These are phyloP conservation scores for Areca catechu DNA, from an alignment of 176 grass and related monocot genomes.

Conservation along the genomic window DNA sequence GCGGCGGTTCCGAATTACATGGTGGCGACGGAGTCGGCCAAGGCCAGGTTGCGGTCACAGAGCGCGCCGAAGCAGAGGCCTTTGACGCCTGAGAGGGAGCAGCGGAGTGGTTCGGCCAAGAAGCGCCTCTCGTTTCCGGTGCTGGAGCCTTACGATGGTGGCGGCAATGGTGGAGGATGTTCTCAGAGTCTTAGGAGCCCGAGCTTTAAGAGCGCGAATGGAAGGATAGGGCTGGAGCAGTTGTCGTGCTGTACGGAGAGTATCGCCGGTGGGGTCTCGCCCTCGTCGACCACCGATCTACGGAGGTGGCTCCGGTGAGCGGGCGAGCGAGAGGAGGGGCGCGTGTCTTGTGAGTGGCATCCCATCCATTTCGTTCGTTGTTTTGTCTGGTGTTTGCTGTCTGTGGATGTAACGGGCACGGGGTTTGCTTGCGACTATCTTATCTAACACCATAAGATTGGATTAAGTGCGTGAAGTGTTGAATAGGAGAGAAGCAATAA, in stretches of 20 bases:
- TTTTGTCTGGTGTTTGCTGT: too few species aligned
- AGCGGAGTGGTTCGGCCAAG: constrained; percentile 23
- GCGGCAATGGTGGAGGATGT: constrained; percentile 8
- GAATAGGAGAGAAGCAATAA: too few species aligned
- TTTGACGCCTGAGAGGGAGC: constrained; percentile 57
- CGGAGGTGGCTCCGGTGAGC: constrained; percentile 57
- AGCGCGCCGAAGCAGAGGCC: constrained; percentile 74
- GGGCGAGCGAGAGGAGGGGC: background rate
- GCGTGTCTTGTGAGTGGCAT: too few species aligned
- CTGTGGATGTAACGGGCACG: too few species aligned
- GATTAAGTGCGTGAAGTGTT: too few species aligned
- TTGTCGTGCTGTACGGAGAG: constrained; percentile 78
- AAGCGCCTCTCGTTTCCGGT: constrained; percentile 86
- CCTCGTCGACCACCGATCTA: constrained; percentile 73
- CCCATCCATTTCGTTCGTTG: too few species aligned
- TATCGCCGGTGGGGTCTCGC: constrained; percentile 42
- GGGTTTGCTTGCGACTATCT: too few species aligned
- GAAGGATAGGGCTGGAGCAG: constrained; percentile 54
- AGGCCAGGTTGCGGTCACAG: constrained; percentile 61
- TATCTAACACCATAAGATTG: too few species aligned
- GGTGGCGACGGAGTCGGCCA: constrained; percentile 88
- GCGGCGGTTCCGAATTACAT: constrained; percentile 72
- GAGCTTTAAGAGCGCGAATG: constrained; percentile 86
- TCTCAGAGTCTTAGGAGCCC: constrained; percentile 62
- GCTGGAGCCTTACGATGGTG: constrained; percentile 14